Base-by-base conservation (phyloP, 2,329 filamentous ascomycete species). In the Neopestalotiopsis rosae region DNA sequence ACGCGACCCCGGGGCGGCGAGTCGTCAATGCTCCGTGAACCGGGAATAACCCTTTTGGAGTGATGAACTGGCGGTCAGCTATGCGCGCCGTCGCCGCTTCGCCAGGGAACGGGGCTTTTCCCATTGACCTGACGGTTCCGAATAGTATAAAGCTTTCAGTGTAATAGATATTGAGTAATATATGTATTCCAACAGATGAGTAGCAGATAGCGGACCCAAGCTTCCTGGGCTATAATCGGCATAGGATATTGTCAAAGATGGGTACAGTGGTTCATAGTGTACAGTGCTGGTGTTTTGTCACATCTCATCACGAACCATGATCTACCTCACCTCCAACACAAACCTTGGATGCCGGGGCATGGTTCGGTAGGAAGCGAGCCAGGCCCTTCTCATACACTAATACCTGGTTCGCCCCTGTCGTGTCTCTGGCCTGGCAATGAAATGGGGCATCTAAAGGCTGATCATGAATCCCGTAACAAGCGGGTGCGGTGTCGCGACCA, bases 1-100 rank as follows among this genome's bases (percentile, higher is more conserved):
- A 52, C 9, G 20, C 42, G 34, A 20, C 24, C 52, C 56, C 32
- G 13, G 17, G 34, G 5, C 12, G 28, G 12, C 56, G 30, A 63
- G 10, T 69, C 65, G 71, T 73, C 71, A 69, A 72, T 74, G 71
- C 74, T 74, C 69, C 72, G 72, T 71, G 72, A 72, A 70, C 73
- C 71, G 74, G 76, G 74, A 76, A 73, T 70, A 72, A 65, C 68
- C 69, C 32, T 64, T 72, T 74, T 70, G 73, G 74, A 72, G 71
- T 76, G 78, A 81, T 80, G 81, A 85, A 85, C 81, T 85, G 83
- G 84, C 84, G 84, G 83, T 85, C 83, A 85, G 77, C 75, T 78
- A 77, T 78, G 76, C 78, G 77, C 71, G 58, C 40, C 57, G 20
- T 49, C 17, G 38, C 32, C 32, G 20, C 28, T 63, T 67, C 32